Evolutionary conservation across 768 basidiomycete species (phyloP).

Genomic region (Polyporus arcularius): DNA sequence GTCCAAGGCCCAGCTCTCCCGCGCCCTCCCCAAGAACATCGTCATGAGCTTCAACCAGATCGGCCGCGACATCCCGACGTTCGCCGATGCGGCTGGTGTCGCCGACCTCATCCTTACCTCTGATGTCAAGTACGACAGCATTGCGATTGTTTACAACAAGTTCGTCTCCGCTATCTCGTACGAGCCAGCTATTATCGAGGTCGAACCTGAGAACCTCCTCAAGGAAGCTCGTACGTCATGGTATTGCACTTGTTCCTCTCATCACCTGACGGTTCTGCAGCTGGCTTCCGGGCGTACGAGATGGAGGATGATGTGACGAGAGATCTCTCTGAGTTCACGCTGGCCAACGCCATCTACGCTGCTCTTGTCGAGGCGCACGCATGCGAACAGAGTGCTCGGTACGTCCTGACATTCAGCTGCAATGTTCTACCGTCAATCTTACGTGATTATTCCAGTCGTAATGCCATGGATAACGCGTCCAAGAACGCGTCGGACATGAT

Average conservation of each 20-base stretch:
- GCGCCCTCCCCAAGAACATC: constrained; percentile 64
- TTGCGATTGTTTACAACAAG: constrained; percentile 79
- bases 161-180: constrained; percentile 92
- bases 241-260: neutral
- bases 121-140: constrained; percentile 84
- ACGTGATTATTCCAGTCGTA: constrained; percentile 57
- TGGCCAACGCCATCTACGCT: constrained; percentile 95
- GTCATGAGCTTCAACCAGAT: constrained; percentile 95
- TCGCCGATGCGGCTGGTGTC: constrained; percentile 92
- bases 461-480: constrained; percentile 99
- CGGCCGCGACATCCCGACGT: constrained; percentile 95
- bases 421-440: neutral
- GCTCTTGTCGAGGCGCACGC: constrained; percentile 95
- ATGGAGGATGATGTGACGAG: constrained; percentile 96
- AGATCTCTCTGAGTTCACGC: constrained; percentile 92
- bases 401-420: constrained; percentile 24
- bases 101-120: constrained; percentile 90
- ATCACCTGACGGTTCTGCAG: constrained; percentile 37
- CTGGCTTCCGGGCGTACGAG: constrained; percentile 93
- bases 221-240: constrained; percentile 71
- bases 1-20: constrained; percentile 88
- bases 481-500: constrained; percentile 99
- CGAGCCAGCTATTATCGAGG: constrained; percentile 72
- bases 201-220: constrained; percentile 81
- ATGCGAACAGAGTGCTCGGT: constrained; percentile 92